Base-by-base conservation (phyloP, 1,284 basidiomycete genomes). In the Lentinula novae-zelandiae region DNA sequence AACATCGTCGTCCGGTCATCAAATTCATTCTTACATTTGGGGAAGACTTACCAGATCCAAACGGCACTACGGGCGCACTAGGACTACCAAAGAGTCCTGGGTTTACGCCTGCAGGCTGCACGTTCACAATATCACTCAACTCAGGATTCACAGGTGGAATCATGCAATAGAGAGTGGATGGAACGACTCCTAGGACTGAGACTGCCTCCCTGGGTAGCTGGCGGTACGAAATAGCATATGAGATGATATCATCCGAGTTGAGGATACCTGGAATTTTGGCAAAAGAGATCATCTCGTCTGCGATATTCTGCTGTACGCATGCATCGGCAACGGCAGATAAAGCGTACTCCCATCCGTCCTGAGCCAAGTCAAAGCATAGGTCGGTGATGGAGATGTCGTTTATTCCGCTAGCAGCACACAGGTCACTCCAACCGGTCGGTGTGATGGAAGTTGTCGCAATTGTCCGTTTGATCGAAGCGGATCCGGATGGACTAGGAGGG, bases 211-310 rank as follows among this genome's bases (percentile, higher is more conserved):
- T 73, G 2, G 79, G 69, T 61, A 80, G 75, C 58, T 71, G 63
- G 20, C 76, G 72, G 66, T 78, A 81, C 10, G 68, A 68, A 39
- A 79, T 63, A 10, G 79, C 79, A 44, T 76, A 73, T 12, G 73
- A 69, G 62, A 81, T 77, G 61, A 81, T 68, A 1, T 70, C 75
- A 2, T 71, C 68, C 52, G 64, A 66, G 70, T 81, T 80, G 9
- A 61, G 69, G 46, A 80, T 70, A 13, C 76, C 75, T 12, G 70
- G 15, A 7, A 75, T 76, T 62, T 81, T 81, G 34, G 79, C 78
- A 56, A 78, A 81, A 54, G 73, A 72, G 63, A 81, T 75, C 79
- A 82, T 82, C 17, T 69, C 70, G 65, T 82, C 80, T 3, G 79
- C 78, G 55, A 75, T 72, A 62, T 76, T 72, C 66, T 81, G 80